Conservation (phyloP, 225 moss, liverwort and hornwort species). For the Anthoceros angustus region DNA sequence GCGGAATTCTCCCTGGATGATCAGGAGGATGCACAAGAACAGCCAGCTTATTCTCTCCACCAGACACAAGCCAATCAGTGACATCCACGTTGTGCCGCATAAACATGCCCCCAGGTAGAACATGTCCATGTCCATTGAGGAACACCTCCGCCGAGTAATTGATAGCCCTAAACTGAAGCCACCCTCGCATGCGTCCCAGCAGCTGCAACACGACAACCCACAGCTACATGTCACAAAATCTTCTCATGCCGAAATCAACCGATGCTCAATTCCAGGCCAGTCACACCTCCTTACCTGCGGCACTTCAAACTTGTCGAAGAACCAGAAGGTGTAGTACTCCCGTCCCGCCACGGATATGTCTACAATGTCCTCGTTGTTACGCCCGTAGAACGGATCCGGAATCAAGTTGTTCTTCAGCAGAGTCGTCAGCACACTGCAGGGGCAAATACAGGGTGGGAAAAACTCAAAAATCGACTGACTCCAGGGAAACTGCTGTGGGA, state of each 20-base stretch:
- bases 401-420: slow-evolving; percentile 56
- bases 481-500: not conserved
- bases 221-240: too few species aligned
- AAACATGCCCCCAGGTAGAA: slow-evolving; percentile 77
- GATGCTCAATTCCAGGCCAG: not conserved
- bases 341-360: slow-evolving; percentile 81
- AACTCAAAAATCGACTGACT: not conserved
- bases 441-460: too few species aligned
- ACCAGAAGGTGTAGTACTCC: slow-evolving; percentile 85
- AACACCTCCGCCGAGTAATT: slow-evolving; percentile 91
- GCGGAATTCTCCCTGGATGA: slow-evolving; percentile 74
- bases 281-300: slow-evolving; percentile 21
- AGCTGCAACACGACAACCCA: slow-evolving; percentile 19
- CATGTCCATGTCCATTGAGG: slow-evolving; percentile 56
- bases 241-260: not conserved
- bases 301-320: slow-evolving; percentile 55
- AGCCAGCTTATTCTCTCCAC: slow-evolving; percentile 50
- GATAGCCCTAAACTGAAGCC: slow-evolving; percentile 65
- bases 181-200: slow-evolving; percentile 33
- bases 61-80: slow-evolving; percentile 40
- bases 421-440: slow-evolving; percentile 66
- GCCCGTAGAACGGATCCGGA: slow-evolving; percentile 85
- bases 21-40: slow-evolving; percentile 78
- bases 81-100: slow-evolving; percentile 63
- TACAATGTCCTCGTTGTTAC: slow-evolving; percentile 67